A percentile compares a stretch with the other conserved stretches of the same genome.
Evolutionary conservation across 495 filamentous ascomycete species (phyloP).

Genomic region (Glarea lozoyensis): DNA sequence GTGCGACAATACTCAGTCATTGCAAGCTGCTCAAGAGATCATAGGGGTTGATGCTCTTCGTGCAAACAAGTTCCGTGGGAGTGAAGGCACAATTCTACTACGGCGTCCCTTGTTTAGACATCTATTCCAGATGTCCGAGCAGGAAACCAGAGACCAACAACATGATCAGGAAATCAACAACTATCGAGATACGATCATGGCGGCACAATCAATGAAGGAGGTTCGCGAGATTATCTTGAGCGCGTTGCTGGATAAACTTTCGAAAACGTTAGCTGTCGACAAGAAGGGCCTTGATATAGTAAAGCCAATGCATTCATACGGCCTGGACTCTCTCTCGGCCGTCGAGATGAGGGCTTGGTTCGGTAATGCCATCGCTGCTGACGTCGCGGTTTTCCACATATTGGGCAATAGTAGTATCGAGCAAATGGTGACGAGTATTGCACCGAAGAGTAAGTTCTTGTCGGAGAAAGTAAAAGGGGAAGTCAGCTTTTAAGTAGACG

Average conservation of each 20-base stretch:
- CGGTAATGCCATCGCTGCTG: slow-evolving; percentile 29
- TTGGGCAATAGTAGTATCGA: too few relatives aligned
- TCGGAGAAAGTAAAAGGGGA: too few relatives aligned
- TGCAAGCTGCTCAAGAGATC: not conserved
- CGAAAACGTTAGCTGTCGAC: slow-evolving; percentile 22
- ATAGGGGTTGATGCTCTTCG: not conserved
- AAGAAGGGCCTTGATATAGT: slow-evolving; percentile 26
- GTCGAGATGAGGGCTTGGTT: slow-evolving; percentile 52
- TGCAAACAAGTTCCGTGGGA: not conserved
- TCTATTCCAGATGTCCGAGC: not conserved
- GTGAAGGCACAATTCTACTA: not conserved
- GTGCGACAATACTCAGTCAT: not conserved
- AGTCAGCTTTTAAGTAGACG: too few relatives aligned
- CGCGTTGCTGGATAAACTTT: slow-evolving; percentile 24
- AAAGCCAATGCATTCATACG: slow-evolving; percentile 32
- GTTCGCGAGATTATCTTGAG: slow-evolving; percentile 21
- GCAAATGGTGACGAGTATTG: too few relatives aligned
- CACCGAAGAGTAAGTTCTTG: too few relatives aligned
- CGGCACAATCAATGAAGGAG: slow-evolving; percentile 9
- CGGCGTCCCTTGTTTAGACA: not conserved
- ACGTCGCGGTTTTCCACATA: slow-evolving; percentile 39
- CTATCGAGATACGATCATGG: not conserved
- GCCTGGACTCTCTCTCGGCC: slow-evolving; percentile 47
- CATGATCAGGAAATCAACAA: not conserved
- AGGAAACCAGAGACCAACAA: not conserved